Base-by-base conservation (phyloP, 305 asterid species). In the Ilex paraguariensis region DNA sequence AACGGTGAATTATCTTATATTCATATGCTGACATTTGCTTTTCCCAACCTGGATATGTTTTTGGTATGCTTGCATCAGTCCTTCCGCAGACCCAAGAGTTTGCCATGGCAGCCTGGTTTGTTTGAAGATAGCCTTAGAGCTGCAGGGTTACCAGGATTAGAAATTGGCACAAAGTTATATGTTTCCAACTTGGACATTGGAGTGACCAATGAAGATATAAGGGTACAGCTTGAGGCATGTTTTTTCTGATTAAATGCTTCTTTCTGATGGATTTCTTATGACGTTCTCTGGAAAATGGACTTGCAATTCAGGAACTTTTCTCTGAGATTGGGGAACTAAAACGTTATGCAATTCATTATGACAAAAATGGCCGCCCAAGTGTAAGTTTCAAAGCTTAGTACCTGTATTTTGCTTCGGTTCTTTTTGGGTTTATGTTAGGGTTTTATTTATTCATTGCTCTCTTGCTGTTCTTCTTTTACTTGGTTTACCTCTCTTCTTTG, bases 21-120 rank as follows among this genome's bases (percentile, higher is more conserved):
- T 83, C 73, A 77, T 76, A 60, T 82, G 81, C 89, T 82, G 86
- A 81, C 82, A 61, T 72, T 73, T 75, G 53, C 81, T 79, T 81
- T 75, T 69, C 66, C 73, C 83, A 59, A 70, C 79, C 81, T 82
- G 78, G 79, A 76, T 52, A 52, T 81, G 63, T 77, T 60, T 84
- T 78, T 75, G 93, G 87, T 84, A 77, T 87, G 81, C 87, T 75
- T 85, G 83, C 84, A 77, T 81, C 97, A 93, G 99, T 70, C 97
- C 64, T 67, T 86, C 79, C 95, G 88, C 84, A 84, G 92, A 84
- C 60, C 84, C 79, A 85, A 78, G 87, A 83, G 73, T 73, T 63
- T 84, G 48, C 93, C 91, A 13, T 84, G 95, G 97, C 91, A 86
- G 83, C 84, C 76, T 80, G 93, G 87, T 77, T 69, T 93, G 70